Evolutionary conservation across 768 basidiomycete genomes (phyloP), one percentile per base, ranked within the genome.

Genomic region (Trametes cubensis): DNA sequence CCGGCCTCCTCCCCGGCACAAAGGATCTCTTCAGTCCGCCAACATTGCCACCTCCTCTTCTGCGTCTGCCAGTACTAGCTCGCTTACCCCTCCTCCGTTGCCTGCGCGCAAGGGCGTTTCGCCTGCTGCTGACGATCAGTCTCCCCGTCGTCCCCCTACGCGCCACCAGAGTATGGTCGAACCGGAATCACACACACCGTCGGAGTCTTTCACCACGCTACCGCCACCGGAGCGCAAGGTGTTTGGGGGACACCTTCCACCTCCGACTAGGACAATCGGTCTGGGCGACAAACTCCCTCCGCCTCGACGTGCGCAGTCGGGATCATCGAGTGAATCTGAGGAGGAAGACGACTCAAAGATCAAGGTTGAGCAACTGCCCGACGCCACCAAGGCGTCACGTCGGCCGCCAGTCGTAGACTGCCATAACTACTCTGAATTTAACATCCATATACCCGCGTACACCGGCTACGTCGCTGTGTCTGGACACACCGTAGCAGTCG

Each of bases 191-290:
- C 54, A 60, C 20, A 39, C 58, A 1, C 18, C 21, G 2, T 55
- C 55, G n/a, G 58, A 60, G 3, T n/a, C 55, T 0, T 30, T 54
- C 4, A n/a, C 55, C 6, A 20, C 52, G 10, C 40, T 64, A 4
- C 54, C 66, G 18, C 57, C 50, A 6, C 41, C 50, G 4, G 72
- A 72, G 48, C 70, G 72, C 15, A 74, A 71, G 59, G 46, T 61
- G 7, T 71, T 69, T 41, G 69, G 70, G 10, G 47, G 55, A n/a
- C 69, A 69, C 23, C 88, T 83, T 0, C 91, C 91, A 0, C 91
- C 91, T 0, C 91, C 91, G 0, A 89, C 85, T 0, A 87, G 91
- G 6, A 87, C 78, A 0, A 91, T 92, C 47, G 88, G 76, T 0
- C 77, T 81, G 0, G 87, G 88, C 0, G 87, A 87, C 66, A 90